Evolutionary conservation across 208 protist species (phyloP).

Genomic region (Borovskyia barvae): DNA sequence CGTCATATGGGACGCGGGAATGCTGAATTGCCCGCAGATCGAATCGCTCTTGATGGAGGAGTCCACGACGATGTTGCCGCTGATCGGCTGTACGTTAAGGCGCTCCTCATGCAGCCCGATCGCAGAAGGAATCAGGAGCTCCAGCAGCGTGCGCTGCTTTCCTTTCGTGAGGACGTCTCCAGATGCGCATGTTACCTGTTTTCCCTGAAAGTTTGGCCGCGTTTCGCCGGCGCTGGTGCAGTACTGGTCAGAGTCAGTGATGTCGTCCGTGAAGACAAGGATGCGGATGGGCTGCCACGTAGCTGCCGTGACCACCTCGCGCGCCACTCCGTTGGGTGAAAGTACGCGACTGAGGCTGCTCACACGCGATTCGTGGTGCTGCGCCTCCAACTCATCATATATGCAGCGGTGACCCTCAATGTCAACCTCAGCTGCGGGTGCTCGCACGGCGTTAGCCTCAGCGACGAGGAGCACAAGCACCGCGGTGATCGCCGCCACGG

Average conservation of each 20-base stretch:
- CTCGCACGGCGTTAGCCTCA: neutral
- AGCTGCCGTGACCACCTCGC: neutral
- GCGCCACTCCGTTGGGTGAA: neutral
- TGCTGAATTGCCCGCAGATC: slow-evolving; percentile 35
- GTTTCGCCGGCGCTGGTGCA: slow-evolving; percentile 24
- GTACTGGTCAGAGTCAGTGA: slow-evolving; percentile 33
- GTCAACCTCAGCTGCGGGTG: neutral
- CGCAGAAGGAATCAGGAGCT: slow-evolving; percentile 33
- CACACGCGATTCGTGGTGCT: neutral
- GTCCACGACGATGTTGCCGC: slow-evolving; percentile 6
- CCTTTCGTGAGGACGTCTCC: slow-evolving; percentile 32
- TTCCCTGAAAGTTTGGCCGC: slow-evolving; percentile 19
- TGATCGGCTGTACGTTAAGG: slow-evolving; percentile 34
- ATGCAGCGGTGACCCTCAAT: neutral
- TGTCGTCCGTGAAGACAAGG: slow-evolving; percentile 31
- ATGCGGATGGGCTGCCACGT: slow-evolving; percentile 50
- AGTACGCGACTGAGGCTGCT: neutral
- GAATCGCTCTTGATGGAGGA: neutral
- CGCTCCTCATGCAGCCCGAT: slow-evolving; percentile 50
- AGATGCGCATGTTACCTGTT: slow-evolving; percentile 7
- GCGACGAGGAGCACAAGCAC: neutral
- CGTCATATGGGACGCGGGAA: slow-evolving; percentile 33
- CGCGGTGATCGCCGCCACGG: neutral
- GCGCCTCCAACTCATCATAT: neutral
- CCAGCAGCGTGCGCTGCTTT: slow-evolving; percentile 24